Conservation (phyloP, 805 yeast species). For the Candida broadrunensis region DNA sequence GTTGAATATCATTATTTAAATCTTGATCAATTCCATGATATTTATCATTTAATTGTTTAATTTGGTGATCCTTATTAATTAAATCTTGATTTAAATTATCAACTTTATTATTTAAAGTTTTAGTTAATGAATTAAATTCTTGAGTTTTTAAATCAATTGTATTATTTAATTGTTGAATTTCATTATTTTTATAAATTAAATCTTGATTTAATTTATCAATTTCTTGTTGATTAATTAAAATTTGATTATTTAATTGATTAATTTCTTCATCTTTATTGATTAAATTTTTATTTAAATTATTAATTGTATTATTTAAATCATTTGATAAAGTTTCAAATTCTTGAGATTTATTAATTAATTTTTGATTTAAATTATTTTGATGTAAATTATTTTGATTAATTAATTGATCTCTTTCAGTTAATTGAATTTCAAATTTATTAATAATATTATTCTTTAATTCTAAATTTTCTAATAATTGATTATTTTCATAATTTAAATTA, state of each 20-base stretch:
- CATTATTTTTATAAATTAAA: too few relatives aligned
- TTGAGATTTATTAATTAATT: too few relatives aligned
- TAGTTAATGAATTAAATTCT: too few relatives aligned
- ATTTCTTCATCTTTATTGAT: not conserved
- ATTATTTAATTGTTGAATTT: too few relatives aligned
- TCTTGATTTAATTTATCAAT: too few relatives aligned
- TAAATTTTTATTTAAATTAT: not conserved
- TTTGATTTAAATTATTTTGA: too few relatives aligned
- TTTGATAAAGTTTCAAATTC: not conserved
- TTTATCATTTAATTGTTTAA: not conserved
- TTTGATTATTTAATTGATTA: not conserved
- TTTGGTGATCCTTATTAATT: not conserved
- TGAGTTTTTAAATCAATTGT: too few relatives aligned
- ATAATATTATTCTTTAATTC: constrained; percentile 1
- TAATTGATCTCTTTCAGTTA: not conserved
- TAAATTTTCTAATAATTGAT: not conserved
- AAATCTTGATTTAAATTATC: not conserved
- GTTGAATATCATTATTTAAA: not conserved
- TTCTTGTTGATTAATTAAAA: not conserved
- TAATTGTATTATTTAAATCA: not conserved
- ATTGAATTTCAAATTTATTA: constrained; percentile 1
- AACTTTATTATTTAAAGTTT: not conserved
- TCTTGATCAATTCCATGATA: not conserved
- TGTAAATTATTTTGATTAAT: not conserved
- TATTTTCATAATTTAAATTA: too few relatives aligned